phyloP scores from a whole-genome alignment of 768 basidiomycete genomes.

The Trametopsis cervina region DNA sequence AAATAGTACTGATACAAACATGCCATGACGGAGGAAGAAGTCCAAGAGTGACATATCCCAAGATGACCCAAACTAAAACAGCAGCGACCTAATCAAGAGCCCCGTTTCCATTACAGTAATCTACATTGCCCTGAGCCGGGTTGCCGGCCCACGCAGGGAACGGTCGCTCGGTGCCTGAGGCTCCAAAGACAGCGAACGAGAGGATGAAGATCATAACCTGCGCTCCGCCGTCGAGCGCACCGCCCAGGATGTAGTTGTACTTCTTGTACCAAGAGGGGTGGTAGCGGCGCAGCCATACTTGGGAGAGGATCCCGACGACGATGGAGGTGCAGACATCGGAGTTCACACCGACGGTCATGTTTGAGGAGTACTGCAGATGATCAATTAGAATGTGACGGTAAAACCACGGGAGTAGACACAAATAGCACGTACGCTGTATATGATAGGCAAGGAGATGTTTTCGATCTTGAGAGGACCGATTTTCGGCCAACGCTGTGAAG shows the following conservation, averaged over 20 bases:
- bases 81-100: conserved; percentile 38
- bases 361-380: conserved; percentile 25
- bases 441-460: conserved; percentile 47
- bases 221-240: conserved; percentile 58
- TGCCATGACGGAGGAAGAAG: too few species aligned
- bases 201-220: conserved; percentile 60
- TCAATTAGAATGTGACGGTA: conserved; percentile 30
- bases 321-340: conserved; percentile 38
- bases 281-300: conserved; percentile 46
- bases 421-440: conserved; percentile 35
- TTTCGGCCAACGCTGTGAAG: conserved; percentile 44
- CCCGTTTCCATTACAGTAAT: conserved; percentile 56
- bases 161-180: conserved; percentile 38
- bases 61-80: too few species aligned
- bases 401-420: conserved; percentile 20
- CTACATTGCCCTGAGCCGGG: conserved; percentile 43
- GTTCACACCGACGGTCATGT: conserved; percentile 50
- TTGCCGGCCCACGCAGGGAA: conserved; percentile 57
- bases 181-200: conserved; percentile 61
- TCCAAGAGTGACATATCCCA: too few species aligned
- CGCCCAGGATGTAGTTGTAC: conserved; percentile 63
- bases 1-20: too few species aligned
- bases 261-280: conserved; percentile 61
- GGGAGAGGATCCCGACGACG: conserved; percentile 36
- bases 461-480: conserved; percentile 47